Conservation (phyloP, 805 yeast species). For the Wickerhamomyces ciferrii region DNA sequence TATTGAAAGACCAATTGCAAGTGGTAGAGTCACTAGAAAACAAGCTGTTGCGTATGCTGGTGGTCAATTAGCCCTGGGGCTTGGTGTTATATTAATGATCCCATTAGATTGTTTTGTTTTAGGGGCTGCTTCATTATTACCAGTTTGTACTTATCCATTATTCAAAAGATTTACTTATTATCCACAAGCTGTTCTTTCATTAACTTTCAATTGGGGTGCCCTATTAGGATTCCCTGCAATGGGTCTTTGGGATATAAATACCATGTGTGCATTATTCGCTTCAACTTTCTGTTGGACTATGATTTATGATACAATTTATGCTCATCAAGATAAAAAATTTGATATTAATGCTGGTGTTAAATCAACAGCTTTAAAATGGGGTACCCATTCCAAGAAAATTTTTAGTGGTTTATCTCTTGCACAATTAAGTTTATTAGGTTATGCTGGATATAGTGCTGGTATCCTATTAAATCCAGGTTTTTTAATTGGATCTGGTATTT, state of each 20-base stretch:
- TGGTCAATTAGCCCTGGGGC: constrained; percentile 70
- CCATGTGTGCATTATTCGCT: constrained; percentile 72
- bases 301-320: constrained; percentile 94
- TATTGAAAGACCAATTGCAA: constrained; percentile 86
- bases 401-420: constrained; percentile 57
- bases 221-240: constrained; percentile 93
- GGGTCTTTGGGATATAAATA: constrained; percentile 73
- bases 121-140: constrained; percentile 75
- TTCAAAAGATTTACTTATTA: constrained; percentile 94
- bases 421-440: constrained; percentile 58
- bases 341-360: constrained; percentile 90
- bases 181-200: constrained; percentile 80
- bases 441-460: constrained; percentile 71
- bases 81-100: constrained; percentile 61
- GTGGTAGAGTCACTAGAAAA: constrained; percentile 67
- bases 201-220: constrained; percentile 94
- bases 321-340: constrained; percentile 92
- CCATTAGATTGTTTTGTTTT: constrained; percentile 79
- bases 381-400: constrained; percentile 66
- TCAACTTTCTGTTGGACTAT: constrained; percentile 89
- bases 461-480: constrained; percentile 78
- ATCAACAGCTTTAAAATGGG: constrained; percentile 96
- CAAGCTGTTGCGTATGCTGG: constrained; percentile 70
- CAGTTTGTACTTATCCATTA: constrained; percentile 84
- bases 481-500: constrained; percentile 56